phyloP scores from a whole-genome alignment of 306 rosid species.

The Heteromeles arbutifolia region DNA sequence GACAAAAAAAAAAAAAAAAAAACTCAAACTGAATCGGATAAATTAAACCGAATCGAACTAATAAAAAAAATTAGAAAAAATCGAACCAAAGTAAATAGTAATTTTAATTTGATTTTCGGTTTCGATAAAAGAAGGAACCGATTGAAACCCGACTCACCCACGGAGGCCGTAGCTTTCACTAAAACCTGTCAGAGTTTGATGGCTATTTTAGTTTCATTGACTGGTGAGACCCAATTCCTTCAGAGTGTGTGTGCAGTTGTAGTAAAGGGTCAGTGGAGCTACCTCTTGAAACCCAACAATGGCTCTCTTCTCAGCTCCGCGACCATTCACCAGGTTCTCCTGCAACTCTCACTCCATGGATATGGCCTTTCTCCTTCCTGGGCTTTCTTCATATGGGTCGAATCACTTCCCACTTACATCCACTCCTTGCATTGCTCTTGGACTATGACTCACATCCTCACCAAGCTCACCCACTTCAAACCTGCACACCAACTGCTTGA shows the following conservation, averaged over 20 bases:
- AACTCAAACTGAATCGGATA: fast-evolving
- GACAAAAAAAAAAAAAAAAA: no score
- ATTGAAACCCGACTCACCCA: neutral
- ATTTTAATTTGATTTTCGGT: no score
- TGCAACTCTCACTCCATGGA: constrained; percentile 43
- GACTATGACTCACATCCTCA: constrained; percentile 63
- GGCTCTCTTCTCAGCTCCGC: constrained; percentile 41
- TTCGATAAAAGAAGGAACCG: no score
- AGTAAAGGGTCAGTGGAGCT: constrained; percentile 60
- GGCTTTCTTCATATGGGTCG: constrained; percentile 75
- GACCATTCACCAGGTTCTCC: constrained; percentile 46
- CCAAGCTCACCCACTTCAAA: constrained; percentile 47
- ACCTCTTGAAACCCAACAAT: constrained; percentile 43
- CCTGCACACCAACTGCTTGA: constrained; percentile 69
- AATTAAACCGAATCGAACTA: no score
- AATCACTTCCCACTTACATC: constrained; percentile 42
- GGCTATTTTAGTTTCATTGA: constrained; percentile 15
- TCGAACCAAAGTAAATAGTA: no score
- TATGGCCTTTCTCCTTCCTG: constrained; percentile 39
- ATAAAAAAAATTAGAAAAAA: no score
- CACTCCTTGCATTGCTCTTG: constrained; percentile 75
- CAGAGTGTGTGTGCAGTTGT: constrained; percentile 44
- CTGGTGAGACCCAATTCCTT: constrained; percentile 27
- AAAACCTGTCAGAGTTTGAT: neutral
- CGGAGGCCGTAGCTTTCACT: neutral